Evolutionary conservation across 352 stramenopile genomes (phyloP).

Genomic region (Globisporangium recalcitrans): DNA sequence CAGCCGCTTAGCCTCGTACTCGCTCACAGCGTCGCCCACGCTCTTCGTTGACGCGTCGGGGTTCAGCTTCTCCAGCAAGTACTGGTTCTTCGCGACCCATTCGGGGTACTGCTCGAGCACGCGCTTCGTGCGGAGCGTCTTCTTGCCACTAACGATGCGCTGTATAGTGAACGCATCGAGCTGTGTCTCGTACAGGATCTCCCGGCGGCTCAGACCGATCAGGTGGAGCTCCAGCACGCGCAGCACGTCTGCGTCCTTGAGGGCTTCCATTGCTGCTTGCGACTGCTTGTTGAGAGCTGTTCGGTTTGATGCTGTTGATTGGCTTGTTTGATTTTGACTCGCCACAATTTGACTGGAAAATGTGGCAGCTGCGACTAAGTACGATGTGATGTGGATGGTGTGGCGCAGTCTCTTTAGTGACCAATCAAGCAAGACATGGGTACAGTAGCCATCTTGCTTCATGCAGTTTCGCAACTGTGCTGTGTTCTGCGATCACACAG

Average conservation of each 20-base stretch:
- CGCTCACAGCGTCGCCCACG: not conserved
- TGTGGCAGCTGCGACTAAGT: not conserved
- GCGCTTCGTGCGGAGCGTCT: not conserved
- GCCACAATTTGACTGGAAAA: no score
- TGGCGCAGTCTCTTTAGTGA: no score
- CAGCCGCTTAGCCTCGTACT: constrained; percentile 57
- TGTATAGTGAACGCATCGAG: not conserved
- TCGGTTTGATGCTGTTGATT: not conserved
- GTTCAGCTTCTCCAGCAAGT: not conserved
- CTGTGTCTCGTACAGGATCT: not conserved
- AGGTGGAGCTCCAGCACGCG: constrained; percentile 9
- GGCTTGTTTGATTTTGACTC: not conserved
- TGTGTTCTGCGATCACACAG: no score
- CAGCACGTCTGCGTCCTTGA: constrained; percentile 6
- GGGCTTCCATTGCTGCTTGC: not conserved
- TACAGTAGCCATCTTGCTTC: no score
- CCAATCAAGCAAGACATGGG: no score
- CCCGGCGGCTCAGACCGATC: not conserved
- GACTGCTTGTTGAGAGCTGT: not conserved
- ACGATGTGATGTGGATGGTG: no score
- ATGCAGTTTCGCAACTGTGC: no score
- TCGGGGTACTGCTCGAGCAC: not conserved
- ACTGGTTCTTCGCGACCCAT: not conserved
- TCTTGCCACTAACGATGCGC: not conserved
- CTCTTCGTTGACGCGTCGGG: not conserved